Conservation (phyloP, 1,139 yeast genomes). For the Candida tetrigidarum region DNA sequence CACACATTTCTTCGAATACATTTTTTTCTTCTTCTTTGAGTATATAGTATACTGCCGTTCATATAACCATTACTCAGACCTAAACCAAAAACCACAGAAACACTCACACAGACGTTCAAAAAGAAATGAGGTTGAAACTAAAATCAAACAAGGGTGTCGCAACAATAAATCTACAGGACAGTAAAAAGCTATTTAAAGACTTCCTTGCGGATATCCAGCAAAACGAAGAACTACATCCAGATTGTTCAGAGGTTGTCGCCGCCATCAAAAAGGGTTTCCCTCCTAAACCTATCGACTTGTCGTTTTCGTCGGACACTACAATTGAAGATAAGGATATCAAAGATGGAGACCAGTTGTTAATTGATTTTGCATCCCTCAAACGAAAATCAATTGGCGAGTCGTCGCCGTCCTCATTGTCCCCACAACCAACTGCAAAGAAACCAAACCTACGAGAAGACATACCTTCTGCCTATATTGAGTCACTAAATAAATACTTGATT, state of each 20-base stretch:
- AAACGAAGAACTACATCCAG: slow-evolving; percentile 20
- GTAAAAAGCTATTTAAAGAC: slow-evolving; percentile 16
- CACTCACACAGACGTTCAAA: too few relatives aligned
- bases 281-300: slow-evolving; percentile 48
- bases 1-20: neutral
- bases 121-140: slow-evolving; percentile 28
- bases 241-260: slow-evolving; percentile 15
- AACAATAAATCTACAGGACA: slow-evolving; percentile 21
- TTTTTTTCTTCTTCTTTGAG: neutral
- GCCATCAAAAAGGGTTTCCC: slow-evolving; percentile 63
- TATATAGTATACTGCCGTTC: neutral
- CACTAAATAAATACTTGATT: slow-evolving; percentile 33
- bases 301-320: slow-evolving; percentile 17
- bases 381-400: slow-evolving; percentile 5
- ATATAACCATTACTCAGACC: too few relatives aligned
- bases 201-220: slow-evolving; percentile 23
- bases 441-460: slow-evolving; percentile 23
- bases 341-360: slow-evolving; percentile 60
- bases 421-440: slow-evolving; percentile 11
- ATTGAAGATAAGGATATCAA: slow-evolving; percentile 48
- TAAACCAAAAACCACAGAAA: too few relatives aligned
- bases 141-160: slow-evolving; percentile 23
- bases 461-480: slow-evolving; percentile 30
- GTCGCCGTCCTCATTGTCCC: slow-evolving; percentile 3
- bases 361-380: slow-evolving; percentile 27